Percentiles rank a stretch among this genome's conserved stretches.
phyloP scores from a whole-genome alignment of 371 early-diverging fungal species.

The Mortierella sp. region DNA sequence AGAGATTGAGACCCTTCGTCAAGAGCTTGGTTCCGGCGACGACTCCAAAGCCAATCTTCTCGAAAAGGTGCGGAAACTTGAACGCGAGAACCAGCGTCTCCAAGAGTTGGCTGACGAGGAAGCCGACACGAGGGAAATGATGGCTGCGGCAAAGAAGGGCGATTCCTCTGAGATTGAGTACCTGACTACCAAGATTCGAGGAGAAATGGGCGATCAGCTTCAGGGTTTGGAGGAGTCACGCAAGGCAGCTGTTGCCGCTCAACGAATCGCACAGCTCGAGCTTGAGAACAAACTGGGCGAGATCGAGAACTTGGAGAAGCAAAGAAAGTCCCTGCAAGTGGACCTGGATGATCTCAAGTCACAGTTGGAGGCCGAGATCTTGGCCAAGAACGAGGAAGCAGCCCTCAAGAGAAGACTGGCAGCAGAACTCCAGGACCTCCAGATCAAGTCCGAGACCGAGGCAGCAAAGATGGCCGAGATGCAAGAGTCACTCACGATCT shows the following conservation, averaged over 20 bases:
- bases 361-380: constrained; percentile 70
- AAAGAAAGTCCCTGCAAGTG: constrained; percentile 63
- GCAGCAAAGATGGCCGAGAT: constrained; percentile 61
- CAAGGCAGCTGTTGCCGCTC: constrained; percentile 75
- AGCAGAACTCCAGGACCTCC: constrained; percentile 56
- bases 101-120: constrained; percentile 73
- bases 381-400: constrained; percentile 61
- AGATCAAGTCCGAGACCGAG: constrained; percentile 55
- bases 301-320: constrained; percentile 60
- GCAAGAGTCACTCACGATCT: constrained; percentile 63
- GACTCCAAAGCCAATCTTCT: constrained; percentile 64
- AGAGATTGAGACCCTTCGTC: constrained; percentile 62
- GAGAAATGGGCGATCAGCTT: constrained; percentile 75
- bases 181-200: constrained; percentile 61
- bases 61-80: constrained; percentile 68
- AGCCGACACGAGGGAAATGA: constrained; percentile 61
- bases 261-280: constrained; percentile 79
- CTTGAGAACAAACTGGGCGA: constrained; percentile 77
- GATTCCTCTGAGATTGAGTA: constrained; percentile 62
- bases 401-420: constrained; percentile 41
- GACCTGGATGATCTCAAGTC: constrained; percentile 75
- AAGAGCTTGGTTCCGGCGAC: constrained; percentile 68
- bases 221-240: constrained; percentile 83
- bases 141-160: constrained; percentile 58
- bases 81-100: constrained; percentile 71